Evolutionary conservation across 352 stramenopile genomes (phyloP), one percentile per base, ranked within the genome.

Genomic region (Phytophthora idaei): DNA sequence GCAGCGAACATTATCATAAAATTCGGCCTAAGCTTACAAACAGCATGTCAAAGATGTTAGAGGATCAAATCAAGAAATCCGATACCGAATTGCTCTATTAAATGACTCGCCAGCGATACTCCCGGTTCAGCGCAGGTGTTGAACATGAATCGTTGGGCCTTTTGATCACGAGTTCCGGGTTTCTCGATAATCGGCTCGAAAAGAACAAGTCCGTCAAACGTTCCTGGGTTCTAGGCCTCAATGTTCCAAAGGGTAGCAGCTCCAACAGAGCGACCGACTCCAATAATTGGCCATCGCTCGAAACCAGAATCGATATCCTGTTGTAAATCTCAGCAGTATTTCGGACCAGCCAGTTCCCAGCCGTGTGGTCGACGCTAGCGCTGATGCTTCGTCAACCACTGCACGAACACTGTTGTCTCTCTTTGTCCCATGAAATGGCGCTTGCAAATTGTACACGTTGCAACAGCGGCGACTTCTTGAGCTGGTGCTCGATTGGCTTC

Each of bases 371-470:
- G 9, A 39, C 34, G 4, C 7, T 39, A 39, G 10, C 21, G 21
- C 4, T 39, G 34, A 39, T 39, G 9, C 34, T 39, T 39, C 34
- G 34, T 39, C 34, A 39, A 39, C 34, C 9, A 39, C 7, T 12
- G 34, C 34, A 39, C 34, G 25, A 9, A 74, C n/a, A 31, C 73
- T 81, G 25, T 82, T 49, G 49, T 85, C 65, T n/a, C 69, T 60
- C 17, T 73, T 68, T 21, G 51, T 39, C 32, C 76, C 76, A 56
- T 85, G 76, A 39, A 72, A 85, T 6, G 67, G 68, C 10, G 47
- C 34, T 73, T 31, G 50, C 17, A 3, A 76, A 53, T 6, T 49
- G 25, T 28, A 39, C 25, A 0, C 10, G 34, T 12, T 39, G 34
- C 34, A 39, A 39, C 2, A 39, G 34, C 34, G 34, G 34, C 10